Evolutionary conservation across 2,329 filamentous ascomycete genomes (phyloP).

Genomic region (Diplocarpon rosae): DNA sequence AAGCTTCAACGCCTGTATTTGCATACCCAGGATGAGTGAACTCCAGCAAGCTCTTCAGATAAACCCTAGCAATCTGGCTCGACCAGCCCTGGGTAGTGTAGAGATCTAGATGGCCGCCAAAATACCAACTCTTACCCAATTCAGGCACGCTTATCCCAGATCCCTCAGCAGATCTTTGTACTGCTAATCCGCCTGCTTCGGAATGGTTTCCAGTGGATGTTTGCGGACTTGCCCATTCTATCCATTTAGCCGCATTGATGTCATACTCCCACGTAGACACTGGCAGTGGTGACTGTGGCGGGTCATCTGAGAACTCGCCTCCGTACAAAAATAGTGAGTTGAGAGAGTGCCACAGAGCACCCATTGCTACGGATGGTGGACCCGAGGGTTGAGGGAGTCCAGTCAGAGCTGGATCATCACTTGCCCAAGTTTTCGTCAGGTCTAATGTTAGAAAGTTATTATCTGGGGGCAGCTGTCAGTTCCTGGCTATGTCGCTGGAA

Average conservation of each 20-base stretch:
- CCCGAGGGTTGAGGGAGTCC: constrained; percentile 55
- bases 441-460: constrained; percentile 66
- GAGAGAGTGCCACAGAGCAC: constrained; percentile 67
- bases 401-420: constrained; percentile 48
- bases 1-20: constrained; percentile 49
- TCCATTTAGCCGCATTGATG: constrained; percentile 48
- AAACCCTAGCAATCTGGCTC: constrained; percentile 50
- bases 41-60: constrained; percentile 63
- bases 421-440: constrained; percentile 61
- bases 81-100: constrained; percentile 52
- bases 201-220: constrained; percentile 56
- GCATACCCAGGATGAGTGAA: constrained; percentile 62
- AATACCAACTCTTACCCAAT: constrained; percentile 64
- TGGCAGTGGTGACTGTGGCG: constrained; percentile 42
- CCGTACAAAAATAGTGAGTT: constrained; percentile 63
- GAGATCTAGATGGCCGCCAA: constrained; percentile 62
- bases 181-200: constrained; percentile 39
- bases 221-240: constrained; percentile 46
- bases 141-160: constrained; percentile 60
- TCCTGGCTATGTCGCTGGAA: not conserved
- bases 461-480: constrained; percentile 31
- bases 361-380: constrained; percentile 59
- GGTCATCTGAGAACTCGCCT: constrained; percentile 58
- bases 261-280: constrained; percentile 62
- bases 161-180: constrained; percentile 64